Evolutionary conservation across 2,329 filamentous ascomycete species (phyloP).

Genomic region (Chrysoporthe deuterocubensis): DNA sequence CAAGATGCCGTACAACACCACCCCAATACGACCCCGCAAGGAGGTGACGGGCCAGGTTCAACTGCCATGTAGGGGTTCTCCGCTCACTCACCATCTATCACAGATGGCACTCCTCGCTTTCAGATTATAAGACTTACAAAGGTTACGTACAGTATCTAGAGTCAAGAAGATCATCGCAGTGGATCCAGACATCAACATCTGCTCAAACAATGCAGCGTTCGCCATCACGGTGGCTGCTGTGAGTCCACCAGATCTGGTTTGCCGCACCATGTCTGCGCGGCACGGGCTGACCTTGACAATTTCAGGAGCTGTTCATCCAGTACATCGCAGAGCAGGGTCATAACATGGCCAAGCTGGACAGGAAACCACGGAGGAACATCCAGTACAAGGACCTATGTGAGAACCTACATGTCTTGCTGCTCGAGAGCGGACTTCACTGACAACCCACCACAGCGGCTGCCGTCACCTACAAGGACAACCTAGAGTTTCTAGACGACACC

Average conservation of each 20-base stretch:
- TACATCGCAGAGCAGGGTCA: constrained; percentile 84
- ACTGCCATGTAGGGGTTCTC: constrained; percentile 71
- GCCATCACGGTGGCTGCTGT: constrained; percentile 90
- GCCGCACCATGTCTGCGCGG: not conserved
- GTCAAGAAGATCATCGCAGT: constrained; percentile 94
- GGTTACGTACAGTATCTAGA: constrained; percentile 72
- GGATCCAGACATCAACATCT: constrained; percentile 83
- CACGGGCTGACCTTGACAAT: not conserved
- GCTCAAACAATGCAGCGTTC: constrained; percentile 93
- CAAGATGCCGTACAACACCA: constrained; percentile 88
- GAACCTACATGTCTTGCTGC: constrained; percentile 32
- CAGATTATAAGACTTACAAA: constrained; percentile 6
- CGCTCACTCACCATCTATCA: not conserved
- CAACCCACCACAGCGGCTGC: constrained; percentile 69
- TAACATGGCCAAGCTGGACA: constrained; percentile 86
- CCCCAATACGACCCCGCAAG: constrained; percentile 76
- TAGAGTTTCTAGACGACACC: constrained; percentile 92
- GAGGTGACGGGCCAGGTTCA: constrained; percentile 85
- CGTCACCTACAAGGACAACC: constrained; percentile 84
- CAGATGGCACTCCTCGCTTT: too few relatives aligned
- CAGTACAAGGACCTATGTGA: constrained; percentile 93
- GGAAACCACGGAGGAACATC: constrained; percentile 89
- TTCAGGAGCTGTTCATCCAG: constrained; percentile 91
- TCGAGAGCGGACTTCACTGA: too few relatives aligned
- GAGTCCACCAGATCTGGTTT: constrained; percentile 35